Evolutionary conservation across 306 rosid genomes (phyloP).

Genomic region (Quillaja saponaria): DNA sequence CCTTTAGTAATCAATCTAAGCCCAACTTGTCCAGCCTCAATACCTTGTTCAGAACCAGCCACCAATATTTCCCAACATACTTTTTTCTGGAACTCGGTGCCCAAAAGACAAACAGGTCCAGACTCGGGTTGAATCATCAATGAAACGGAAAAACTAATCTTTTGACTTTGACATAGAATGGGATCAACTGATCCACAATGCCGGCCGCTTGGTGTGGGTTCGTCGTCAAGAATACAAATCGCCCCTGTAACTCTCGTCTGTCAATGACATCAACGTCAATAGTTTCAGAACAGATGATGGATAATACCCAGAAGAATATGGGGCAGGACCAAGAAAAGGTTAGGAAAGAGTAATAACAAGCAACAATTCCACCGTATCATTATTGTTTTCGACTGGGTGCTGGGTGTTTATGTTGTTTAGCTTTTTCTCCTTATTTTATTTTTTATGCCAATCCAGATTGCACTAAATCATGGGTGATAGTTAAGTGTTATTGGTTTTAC

Average conservation of each 20-base stretch:
- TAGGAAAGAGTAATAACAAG: too few relatives aligned
- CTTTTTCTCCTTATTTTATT: too few relatives aligned
- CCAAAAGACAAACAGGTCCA: constrained; percentile 94
- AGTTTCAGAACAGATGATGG: constrained; percentile 25
- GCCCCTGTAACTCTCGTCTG: constrained; percentile 94
- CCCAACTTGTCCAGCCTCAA: constrained; percentile 99
- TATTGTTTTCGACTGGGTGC: too few relatives aligned
- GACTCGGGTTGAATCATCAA: constrained; percentile 97
- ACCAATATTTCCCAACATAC: constrained; percentile 97
- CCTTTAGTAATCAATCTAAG: constrained; percentile 95
- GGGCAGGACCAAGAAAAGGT: too few relatives aligned
- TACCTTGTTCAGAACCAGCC: constrained; percentile 98
- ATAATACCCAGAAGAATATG: constrained; percentile 9
- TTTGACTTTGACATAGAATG: constrained; percentile 80
- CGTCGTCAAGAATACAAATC: constrained; percentile 91
- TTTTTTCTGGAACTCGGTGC: constrained; percentile 87
- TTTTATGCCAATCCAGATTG: too few relatives aligned
- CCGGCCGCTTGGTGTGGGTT: constrained; percentile 87
- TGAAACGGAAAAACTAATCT: constrained; percentile 79
- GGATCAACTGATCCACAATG: constrained; percentile 81
- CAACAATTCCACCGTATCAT: too few relatives aligned
- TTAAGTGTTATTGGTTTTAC: too few relatives aligned
- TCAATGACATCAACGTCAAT: constrained; percentile 34
- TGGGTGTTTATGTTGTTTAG: too few relatives aligned
- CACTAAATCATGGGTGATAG: too few relatives aligned